A percentile compares a stretch with the other conserved stretches of the same genome.
Evolutionary conservation across 75 land plant genomes (phyloP).

Genomic region (Cupressus sempervirens): DNA sequence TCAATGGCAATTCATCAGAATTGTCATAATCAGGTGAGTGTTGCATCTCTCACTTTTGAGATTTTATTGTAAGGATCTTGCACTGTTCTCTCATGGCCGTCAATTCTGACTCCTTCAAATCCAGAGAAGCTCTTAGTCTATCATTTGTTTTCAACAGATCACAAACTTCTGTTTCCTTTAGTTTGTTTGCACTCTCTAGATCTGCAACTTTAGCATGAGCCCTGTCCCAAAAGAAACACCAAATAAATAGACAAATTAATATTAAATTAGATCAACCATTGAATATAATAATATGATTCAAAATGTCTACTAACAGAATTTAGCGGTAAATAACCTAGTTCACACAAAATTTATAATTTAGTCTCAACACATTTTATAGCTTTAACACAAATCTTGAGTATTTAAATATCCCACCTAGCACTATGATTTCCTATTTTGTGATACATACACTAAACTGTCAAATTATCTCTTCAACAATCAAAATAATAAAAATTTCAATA

Average conservation of each 20-base stretch:
- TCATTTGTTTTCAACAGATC: conserved; percentile 71
- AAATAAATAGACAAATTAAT: conserved; percentile 10
- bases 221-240: conserved; percentile 32
- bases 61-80: conserved; percentile 28
- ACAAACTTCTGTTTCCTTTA: conserved; percentile 68
- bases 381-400: too few relatives aligned
- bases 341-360: too few relatives aligned
- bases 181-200: conserved; percentile 58
- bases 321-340: too few relatives aligned
- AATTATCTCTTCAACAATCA: too few relatives aligned
- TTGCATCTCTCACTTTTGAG: background rate
- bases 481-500: too few relatives aligned
- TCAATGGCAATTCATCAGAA: background rate
- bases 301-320: background rate
- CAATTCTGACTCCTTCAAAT: conserved; percentile 80
- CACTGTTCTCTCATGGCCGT: conserved; percentile 84
- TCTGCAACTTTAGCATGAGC: conserved; percentile 53
- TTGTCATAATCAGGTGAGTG: background rate
- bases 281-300: background rate
- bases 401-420: too few relatives aligned
- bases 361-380: too few relatives aligned
- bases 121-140: conserved; percentile 52
- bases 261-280: background rate
- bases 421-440: too few relatives aligned
- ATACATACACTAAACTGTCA: too few relatives aligned